These are phyloP conservation scores for Fraxinus greggii DNA, from an alignment of 305 asterid species.

Conservation along the genomic window DNA sequence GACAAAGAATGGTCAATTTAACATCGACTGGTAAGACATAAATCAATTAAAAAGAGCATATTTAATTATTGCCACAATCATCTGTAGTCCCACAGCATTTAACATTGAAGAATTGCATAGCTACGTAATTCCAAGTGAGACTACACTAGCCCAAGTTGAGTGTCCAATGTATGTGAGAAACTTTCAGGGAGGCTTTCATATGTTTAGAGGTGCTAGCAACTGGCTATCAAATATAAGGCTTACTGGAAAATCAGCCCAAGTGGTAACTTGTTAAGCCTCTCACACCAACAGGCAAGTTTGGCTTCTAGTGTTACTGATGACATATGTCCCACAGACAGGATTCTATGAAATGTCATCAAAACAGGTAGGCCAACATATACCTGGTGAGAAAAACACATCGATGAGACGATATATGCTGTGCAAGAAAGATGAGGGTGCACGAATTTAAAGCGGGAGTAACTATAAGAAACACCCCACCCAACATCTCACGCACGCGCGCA, in stretches of 20 bases:
- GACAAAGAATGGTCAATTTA: neutral
- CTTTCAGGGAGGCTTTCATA: neutral
- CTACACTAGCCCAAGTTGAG: neutral
- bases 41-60: neutral
- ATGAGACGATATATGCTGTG: neutral
- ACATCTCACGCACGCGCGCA: neutral
- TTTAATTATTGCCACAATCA: neutral
- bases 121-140: neutral
- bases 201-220: neutral
- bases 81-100: neutral
- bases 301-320: neutral
- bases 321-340: neutral
- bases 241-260: neutral
- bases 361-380: neutral
- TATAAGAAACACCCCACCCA: neutral
- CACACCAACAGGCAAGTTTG: conserved; percentile 3
- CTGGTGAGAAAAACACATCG: neutral
- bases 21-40: neutral
- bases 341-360: neutral
- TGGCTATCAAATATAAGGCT: neutral
- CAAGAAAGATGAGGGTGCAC: neutral
- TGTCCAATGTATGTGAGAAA: neutral
- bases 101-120: neutral
- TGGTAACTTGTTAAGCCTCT: neutral
- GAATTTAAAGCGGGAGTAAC: neutral